Base-by-base conservation (phyloP, 1,284 basidiomycete genomes). In the Tilletia indica region DNA sequence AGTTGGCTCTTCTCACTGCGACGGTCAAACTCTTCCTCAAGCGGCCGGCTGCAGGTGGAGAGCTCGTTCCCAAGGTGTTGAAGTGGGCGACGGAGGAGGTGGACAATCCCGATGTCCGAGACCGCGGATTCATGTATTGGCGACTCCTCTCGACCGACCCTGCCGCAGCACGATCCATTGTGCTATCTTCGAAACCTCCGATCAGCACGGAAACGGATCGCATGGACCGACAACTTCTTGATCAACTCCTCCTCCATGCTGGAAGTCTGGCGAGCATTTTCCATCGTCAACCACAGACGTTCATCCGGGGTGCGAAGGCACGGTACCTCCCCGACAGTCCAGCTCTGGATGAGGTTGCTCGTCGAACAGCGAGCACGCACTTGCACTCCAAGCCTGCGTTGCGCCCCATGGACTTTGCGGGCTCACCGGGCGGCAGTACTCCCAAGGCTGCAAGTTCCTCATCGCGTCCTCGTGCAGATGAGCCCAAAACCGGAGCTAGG, bases 51-150 rank as follows among this genome's bases (percentile, higher is more conserved):
- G 90, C 90, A 38, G 90, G 92, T 19, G 96, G 96, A 82, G 90
- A 91, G 71, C 88, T 99, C 42, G 94, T 99, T 0, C 94, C 95
- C 84, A 94, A 94, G 80, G 93, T 99, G 12, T 87, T 99, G 49
- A 97, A 98, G 84, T 95, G 93, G 90, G 91, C 94, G 16, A 99
- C 97, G 2, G 97, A 99, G 84, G 93, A 98, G 77, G 90, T 96
- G 71, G 96, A 98, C 84, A 97, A 97, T 82, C 95, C 97, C 5
- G 97, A 99, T 86, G 87, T 97, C 56, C 89, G 97, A 42, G 97
- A 99, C 85, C 88, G 97, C 73, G 97, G 96, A 0, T 99, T 96
- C 87, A 98, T 99, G 92, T 99, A 99, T 86, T 99, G 96, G 96
- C 90, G 97, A 66, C 88, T 99, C 86, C 88, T 99, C 49, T 96